These are phyloP conservation scores for Fusarium circinatum DNA, from an alignment of 2,329 filamentous ascomycete genomes.

Conservation along the genomic window DNA sequence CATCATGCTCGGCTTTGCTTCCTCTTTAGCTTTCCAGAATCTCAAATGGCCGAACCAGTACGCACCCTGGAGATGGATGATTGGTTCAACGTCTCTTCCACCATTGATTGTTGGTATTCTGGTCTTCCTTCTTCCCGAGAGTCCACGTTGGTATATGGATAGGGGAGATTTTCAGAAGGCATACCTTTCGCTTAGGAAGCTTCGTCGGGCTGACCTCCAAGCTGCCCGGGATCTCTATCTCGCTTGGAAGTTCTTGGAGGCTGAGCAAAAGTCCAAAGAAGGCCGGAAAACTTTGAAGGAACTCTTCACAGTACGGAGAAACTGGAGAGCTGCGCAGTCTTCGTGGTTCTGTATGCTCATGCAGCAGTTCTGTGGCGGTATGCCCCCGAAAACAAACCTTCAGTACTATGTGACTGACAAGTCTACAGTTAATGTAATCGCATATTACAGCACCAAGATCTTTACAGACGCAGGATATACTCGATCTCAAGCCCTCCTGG, in stretches of 20 bases:
- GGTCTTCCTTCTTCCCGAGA: neutral
- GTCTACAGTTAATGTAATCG: conserved; percentile 47
- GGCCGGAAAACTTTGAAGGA: conserved; percentile 41
- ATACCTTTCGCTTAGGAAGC: conserved; percentile 55
- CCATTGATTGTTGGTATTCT: neutral
- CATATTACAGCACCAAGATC: conserved; percentile 62
- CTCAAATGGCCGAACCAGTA: conserved; percentile 62
- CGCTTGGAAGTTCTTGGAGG: conserved; percentile 52
- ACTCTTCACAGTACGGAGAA: conserved; percentile 45
- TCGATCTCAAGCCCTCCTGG: conserved; percentile 54
- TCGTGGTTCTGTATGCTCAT: conserved; percentile 51
- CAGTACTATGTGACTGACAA: conserved; percentile 51
- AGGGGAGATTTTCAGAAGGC: conserved; percentile 52
- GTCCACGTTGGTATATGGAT: neutral
- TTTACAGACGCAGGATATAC: conserved; percentile 58
- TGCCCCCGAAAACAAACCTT: conserved; percentile 47
- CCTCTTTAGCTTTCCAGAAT: conserved; percentile 51
- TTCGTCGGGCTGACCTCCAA: conserved; percentile 59
- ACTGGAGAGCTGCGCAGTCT: conserved; percentile 47
- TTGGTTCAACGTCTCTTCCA: conserved; percentile 55
- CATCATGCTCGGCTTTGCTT: conserved; percentile 73
- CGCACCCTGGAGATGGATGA: neutral
- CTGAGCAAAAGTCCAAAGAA: conserved; percentile 43
- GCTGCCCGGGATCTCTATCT: conserved; percentile 62
- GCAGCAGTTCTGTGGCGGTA: conserved; percentile 48